These are phyloP conservation scores for Trifolium fragiferum DNA, from an alignment of 306 rosid genomes.

Conservation along the genomic window DNA sequence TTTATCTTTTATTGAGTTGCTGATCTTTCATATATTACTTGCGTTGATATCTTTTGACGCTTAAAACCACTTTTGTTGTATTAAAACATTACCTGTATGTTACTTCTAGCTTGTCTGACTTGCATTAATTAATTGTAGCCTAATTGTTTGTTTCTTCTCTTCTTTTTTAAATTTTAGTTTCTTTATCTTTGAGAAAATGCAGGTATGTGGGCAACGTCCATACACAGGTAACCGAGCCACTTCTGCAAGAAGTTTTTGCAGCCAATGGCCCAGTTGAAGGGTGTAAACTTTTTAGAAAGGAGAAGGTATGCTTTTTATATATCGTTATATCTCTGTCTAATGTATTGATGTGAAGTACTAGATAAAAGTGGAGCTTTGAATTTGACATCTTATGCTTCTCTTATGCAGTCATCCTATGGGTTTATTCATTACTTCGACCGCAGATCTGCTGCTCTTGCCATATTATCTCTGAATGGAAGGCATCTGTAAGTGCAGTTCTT, in stretches of 20 bases:
- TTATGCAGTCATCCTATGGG: constrained; percentile 95
- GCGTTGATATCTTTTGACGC: not conserved
- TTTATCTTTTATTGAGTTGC: constrained; percentile 3
- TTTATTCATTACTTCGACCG: constrained; percentile 95
- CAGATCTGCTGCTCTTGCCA: constrained; percentile 93
- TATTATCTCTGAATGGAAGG: constrained; percentile 91
- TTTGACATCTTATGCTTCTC: constrained; percentile 35
- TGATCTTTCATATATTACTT: constrained; percentile 5
- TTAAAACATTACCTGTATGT: constrained; percentile 24
- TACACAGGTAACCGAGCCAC: constrained; percentile 93
- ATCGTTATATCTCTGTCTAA: constrained; percentile 27
- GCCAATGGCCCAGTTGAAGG: constrained; percentile 93
- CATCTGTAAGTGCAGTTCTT: constrained; percentile 72
- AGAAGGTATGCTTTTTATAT: constrained; percentile 62
- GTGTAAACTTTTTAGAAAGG: constrained; percentile 94
- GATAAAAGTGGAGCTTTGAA: constrained; percentile 5
- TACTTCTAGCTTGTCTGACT: constrained; percentile 27
- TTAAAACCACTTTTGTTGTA: not conserved
- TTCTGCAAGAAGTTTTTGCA: constrained; percentile 95
- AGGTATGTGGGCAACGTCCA: constrained; percentile 98
- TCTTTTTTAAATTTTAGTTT: constrained; percentile 53
- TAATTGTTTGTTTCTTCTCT: constrained; percentile 49
- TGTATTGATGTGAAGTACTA: constrained; percentile 12
- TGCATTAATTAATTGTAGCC: constrained; percentile 39
- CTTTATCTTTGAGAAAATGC: constrained; percentile 62